phyloP scores from a whole-genome alignment of 2,329 filamentous ascomycete species.

The Aureobasidium subglaciale region DNA sequence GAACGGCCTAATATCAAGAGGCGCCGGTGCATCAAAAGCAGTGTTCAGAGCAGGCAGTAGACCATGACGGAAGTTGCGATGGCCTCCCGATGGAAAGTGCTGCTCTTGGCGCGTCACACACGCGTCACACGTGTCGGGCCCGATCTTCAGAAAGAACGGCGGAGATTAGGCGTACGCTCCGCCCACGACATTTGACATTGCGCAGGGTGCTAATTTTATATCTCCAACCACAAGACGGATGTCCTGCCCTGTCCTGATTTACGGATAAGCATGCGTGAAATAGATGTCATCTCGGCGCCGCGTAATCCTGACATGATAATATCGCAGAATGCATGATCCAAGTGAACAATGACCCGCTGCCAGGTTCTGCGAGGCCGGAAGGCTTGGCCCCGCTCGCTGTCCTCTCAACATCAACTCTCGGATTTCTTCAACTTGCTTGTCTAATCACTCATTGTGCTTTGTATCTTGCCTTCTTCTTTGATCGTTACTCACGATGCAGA shows the following conservation, averaged over 20 bases:
- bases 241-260: too few relatives aligned
- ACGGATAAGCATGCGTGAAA: not conserved
- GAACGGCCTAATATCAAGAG: not conserved
- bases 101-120: slow-evolving; percentile 3
- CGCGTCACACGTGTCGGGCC: not conserved
- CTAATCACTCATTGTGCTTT: not conserved
- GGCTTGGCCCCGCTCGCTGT: slow-evolving; percentile 14
- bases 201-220: not conserved
- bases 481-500: slow-evolving; percentile 47
- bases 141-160: not conserved
- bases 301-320: not conserved
- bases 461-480: not conserved
- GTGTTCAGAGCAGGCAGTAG: not conserved
- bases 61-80: not conserved
- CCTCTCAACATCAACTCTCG: slow-evolving; percentile 5
- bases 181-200: not conserved
- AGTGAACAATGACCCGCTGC: slow-evolving; percentile 13
- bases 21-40: not conserved
- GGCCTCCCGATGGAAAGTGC: not conserved
- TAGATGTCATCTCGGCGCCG: not conserved
- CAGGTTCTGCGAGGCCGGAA: slow-evolving; percentile 9
- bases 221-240: not conserved
- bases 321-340: slow-evolving; percentile 4
- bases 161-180: not conserved
- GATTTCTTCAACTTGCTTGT: not conserved